phyloP scores from a whole-genome alignment of 257 asterid species.

The Gentiana straminea region DNA sequence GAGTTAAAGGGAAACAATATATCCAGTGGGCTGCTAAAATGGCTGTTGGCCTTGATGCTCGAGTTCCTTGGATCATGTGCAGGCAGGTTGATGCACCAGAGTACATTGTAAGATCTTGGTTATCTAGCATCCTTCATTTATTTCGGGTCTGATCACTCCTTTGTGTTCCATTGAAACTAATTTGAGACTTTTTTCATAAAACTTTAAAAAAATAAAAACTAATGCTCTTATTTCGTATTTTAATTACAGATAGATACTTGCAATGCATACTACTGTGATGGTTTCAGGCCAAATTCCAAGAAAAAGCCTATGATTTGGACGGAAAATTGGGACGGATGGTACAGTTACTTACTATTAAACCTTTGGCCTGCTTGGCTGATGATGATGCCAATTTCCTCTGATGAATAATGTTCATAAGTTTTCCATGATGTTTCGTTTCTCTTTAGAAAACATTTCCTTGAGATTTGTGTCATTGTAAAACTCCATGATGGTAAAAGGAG shows the following conservation, averaged over 20 bases:
- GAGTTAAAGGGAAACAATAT: slow-evolving; percentile 57
- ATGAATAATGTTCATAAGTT: background rate
- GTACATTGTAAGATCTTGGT: slow-evolving; percentile 45
- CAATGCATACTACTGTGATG: slow-evolving; percentile 90
- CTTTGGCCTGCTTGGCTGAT: background rate
- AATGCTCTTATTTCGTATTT: background rate
- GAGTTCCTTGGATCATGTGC: slow-evolving; percentile 99
- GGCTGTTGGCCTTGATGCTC: slow-evolving; percentile 89
- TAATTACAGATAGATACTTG: slow-evolving; percentile 74
- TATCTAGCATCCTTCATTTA: background rate
- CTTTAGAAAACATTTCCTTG: background rate
- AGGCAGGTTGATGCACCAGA: slow-evolving; percentile 94
- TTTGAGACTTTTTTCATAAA: too few relatives aligned
- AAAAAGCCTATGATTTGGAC: slow-evolving; percentile 80
- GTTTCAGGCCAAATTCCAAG: slow-evolving; percentile 71
- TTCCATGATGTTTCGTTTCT: background rate
- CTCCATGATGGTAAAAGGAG: background rate
- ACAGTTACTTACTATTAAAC: slow-evolving; percentile 10
- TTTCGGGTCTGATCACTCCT: slow-evolving; percentile 7
- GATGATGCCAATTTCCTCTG: background rate
- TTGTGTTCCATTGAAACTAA: slow-evolving; percentile 1
- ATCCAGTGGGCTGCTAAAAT: slow-evolving; percentile 89
- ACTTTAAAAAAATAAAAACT: background rate
- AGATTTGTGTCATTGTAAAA: background rate
- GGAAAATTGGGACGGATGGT: slow-evolving; percentile 99